These are phyloP conservation scores for Scheffersomyces titani DNA, from an alignment of 1,139 yeast species.

Conservation along the genomic window DNA sequence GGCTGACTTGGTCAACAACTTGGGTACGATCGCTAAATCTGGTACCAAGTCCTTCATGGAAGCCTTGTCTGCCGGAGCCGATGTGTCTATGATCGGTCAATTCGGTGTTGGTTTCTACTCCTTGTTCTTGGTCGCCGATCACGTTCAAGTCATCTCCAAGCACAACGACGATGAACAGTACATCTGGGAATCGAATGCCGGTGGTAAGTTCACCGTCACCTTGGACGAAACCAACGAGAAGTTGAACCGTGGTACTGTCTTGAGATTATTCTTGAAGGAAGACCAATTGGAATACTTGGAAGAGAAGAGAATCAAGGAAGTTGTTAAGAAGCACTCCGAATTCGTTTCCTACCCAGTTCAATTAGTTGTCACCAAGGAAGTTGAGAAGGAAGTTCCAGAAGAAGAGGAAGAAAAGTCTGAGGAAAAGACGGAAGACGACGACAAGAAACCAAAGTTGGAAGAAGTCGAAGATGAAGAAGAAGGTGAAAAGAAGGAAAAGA, in stretches of 20 bases:
- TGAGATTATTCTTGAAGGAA: slow-evolving; percentile 96
- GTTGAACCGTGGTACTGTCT: slow-evolving; percentile 92
- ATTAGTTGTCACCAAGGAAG: slow-evolving; percentile 97
- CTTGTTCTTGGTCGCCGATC: slow-evolving; percentile 98
- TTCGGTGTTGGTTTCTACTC: slow-evolving; percentile 99
- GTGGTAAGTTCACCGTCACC: slow-evolving; percentile 98
- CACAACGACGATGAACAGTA: slow-evolving; percentile 99
- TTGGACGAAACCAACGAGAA: slow-evolving; percentile 84
- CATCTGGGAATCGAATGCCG: slow-evolving; percentile 99
- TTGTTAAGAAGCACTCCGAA: slow-evolving; percentile 99
- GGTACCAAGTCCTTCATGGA: slow-evolving; percentile 99
- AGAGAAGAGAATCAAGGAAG: slow-evolving; percentile 99
- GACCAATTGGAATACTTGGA: slow-evolving; percentile 99
- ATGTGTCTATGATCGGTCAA: slow-evolving; percentile 99
- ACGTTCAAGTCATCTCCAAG: slow-evolving; percentile 97
- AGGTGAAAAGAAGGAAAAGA: slow-evolving; percentile 68
- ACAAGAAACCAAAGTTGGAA: slow-evolving; percentile 55
- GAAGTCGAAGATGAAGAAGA: slow-evolving; percentile 72
- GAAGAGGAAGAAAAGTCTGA: slow-evolving; percentile 64
- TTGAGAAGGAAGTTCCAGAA: slow-evolving; percentile 90
- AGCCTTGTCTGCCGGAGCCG: slow-evolving; percentile 99
- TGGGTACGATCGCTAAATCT: slow-evolving; percentile 99
- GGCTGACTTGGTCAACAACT: slow-evolving; percentile 97
- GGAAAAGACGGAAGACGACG: slow-evolving; percentile 57
- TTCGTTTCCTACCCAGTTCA: slow-evolving; percentile 99